Base-by-base conservation (phyloP, 1,139 yeast genomes). In the Zygosaccharomyces pseudobailii region DNA sequence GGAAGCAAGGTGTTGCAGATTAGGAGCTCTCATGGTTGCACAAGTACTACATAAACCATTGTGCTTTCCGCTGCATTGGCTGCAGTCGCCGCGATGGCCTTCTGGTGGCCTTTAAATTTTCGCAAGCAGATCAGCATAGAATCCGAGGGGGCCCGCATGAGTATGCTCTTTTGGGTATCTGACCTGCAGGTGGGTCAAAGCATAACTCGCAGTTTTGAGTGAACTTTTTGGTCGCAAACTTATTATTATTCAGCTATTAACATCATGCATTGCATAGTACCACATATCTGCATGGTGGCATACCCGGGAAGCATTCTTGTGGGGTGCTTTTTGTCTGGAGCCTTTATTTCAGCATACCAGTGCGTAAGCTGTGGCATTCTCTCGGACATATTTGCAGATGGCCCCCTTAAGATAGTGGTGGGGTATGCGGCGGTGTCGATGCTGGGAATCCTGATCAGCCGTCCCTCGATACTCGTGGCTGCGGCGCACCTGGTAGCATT, bases 41-140 rank as follows among this genome's bases (percentile, higher is more conserved):
- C 32, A 38, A 38, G 32, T 10, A 17, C 24, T 20, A 28, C 10
- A 23, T 38, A n/a, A n/a, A 24, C 19, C 8, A 17, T 19, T 5
- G 41, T 38, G 8, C 34, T 38, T 23, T 38, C 41, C 21, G 21
- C 20, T n/a, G 21, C 34, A 23, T 38, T 34, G n/a, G 41, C 41
- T 7, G 41, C 24, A 9, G 25, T 28, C 23, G 41, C 41, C 10
- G 41, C 34, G 10, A 23, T 23, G 9, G 34, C 41, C n/a, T 33
- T 38, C n/a, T 38, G 41, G 41, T 38, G 41, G 41, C 41, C 41
- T 38, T 19, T 31, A 9, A n/a, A 38, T 10, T 38, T 38, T 23
- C 30, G 32, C 28, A 27, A 23, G 20, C 21, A 38, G 22, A 27
- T 38, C 20, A 24, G 28, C 21, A 28, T 38, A 21, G 41, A 38